These are phyloP conservation scores for Naematelia encephala DNA, from an alignment of 768 basidiomycete genomes.

Conservation along the genomic window DNA sequence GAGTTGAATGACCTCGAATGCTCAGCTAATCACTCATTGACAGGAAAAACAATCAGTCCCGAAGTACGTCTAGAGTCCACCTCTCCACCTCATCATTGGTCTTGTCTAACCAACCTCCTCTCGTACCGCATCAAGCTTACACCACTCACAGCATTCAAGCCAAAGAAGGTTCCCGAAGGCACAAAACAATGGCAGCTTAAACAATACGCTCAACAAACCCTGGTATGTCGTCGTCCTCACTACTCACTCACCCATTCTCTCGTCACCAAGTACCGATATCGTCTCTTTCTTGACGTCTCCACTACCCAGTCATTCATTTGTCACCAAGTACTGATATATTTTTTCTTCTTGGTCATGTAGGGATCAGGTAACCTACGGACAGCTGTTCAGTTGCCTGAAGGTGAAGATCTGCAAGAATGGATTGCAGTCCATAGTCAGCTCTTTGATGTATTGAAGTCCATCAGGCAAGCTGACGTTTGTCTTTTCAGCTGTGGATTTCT, in stretches of 20 bases:
- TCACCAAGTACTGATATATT: no score
- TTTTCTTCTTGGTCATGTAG: constrained; percentile 53
- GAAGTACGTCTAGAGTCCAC: constrained; percentile 23
- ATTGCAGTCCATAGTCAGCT: constrained; percentile 91
- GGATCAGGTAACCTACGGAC: constrained; percentile 91
- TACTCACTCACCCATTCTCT: not conserved
- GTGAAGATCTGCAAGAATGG: constrained; percentile 97
- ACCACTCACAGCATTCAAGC: constrained; percentile 69
- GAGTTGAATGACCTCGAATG: not conserved
- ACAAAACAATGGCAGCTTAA: constrained; percentile 97
- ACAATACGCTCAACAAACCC: constrained; percentile 61
- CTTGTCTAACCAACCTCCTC: not conserved
- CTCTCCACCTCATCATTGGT: not conserved
- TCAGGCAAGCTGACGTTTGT: not conserved
- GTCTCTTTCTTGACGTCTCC: no score
- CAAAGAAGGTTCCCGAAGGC: constrained; percentile 89
- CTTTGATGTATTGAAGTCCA: not conserved
- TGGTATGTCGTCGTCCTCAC: constrained; percentile 23
- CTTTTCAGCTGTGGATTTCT: constrained; percentile 87
- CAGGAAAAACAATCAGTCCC: constrained; percentile 36
- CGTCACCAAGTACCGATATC: no score
- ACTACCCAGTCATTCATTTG: no score
- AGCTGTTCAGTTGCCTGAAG: constrained; percentile 91
- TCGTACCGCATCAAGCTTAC: constrained; percentile 5
- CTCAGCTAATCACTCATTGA: constrained; percentile 8